Evolutionary conservation across 257 asterid genomes (phyloP).

Genomic region (Oldenlandia corymbosa): DNA sequence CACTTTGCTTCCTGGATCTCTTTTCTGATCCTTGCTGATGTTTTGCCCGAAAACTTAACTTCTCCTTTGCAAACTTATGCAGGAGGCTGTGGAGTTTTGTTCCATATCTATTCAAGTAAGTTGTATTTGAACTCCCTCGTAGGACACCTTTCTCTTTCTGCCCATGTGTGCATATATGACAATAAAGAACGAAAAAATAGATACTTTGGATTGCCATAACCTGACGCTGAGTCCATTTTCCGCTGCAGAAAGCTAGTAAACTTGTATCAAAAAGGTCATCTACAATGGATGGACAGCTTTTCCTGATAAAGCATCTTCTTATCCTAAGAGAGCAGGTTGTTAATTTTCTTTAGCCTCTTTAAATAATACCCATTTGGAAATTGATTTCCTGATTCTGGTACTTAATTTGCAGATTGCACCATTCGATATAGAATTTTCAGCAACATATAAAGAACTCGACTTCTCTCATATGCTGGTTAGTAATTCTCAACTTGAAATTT

Average conservation of each 20-base stretch:
- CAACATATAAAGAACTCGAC: constrained; percentile 97
- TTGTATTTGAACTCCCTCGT: constrained; percentile 1
- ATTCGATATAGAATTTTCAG: constrained; percentile 95
- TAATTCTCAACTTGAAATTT: constrained; percentile 17
- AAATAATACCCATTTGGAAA: not conserved
- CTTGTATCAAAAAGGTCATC: constrained; percentile 66
- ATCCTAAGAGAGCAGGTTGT: constrained; percentile 92
- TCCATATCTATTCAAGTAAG: constrained; percentile 85
- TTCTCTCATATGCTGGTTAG: constrained; percentile 96
- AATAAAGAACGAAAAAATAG: not conserved
- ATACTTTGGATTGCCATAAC: not conserved
- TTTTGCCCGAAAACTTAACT: constrained; percentile 16
- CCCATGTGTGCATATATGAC: constrained; percentile 12
- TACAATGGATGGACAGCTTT: constrained; percentile 85
- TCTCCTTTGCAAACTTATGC: constrained; percentile 24
- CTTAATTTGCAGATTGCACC: constrained; percentile 81
- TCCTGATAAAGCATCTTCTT: constrained; percentile 90
- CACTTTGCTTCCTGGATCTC: constrained; percentile 18
- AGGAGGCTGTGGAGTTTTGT: constrained; percentile 97
- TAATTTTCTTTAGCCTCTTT: constrained; percentile 19
- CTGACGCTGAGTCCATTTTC: constrained; percentile 11
- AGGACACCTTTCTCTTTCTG: not conserved
- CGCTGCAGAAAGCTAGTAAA: constrained; percentile 90
- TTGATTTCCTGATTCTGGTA: constrained; percentile 25
- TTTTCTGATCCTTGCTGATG: not conserved